Conservation (phyloP, 352 stramenopile genomes). For the Proteromonas lacertae region DNA sequence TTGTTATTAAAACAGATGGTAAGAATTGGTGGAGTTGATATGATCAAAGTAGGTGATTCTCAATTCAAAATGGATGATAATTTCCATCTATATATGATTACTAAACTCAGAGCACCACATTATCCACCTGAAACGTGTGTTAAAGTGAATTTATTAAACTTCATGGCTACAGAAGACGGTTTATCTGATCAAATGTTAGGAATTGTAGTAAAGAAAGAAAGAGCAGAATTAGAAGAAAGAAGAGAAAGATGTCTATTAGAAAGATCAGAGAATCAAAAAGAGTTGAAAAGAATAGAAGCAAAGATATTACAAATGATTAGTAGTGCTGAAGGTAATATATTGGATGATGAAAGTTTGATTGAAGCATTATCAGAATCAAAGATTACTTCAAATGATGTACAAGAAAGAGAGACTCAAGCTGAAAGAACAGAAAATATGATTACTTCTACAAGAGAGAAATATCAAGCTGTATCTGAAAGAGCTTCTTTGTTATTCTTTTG, state of each 20-base stretch:
- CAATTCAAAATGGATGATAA: constrained; percentile 64
- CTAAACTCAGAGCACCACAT: constrained; percentile 60
- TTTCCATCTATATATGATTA: constrained; percentile 71
- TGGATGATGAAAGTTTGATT: constrained; percentile 71
- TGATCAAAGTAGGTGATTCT: constrained; percentile 58
- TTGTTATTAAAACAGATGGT: constrained; percentile 62
- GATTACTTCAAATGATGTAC: constrained; percentile 52
- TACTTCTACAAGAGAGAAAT: constrained; percentile 32
- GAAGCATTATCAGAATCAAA: constrained; percentile 62
- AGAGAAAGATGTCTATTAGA: constrained; percentile 62
- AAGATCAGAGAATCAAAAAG: constrained; percentile 62
- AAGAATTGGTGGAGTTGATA: constrained; percentile 37
- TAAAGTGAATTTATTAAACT: constrained; percentile 83
- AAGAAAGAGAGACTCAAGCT: constrained; percentile 59
- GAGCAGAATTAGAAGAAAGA: constrained; percentile 50
- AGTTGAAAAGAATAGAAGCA: constrained; percentile 74
- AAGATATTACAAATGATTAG: constrained; percentile 66
- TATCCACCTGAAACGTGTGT: constrained; percentile 66
- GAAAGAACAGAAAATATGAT: constrained; percentile 60
- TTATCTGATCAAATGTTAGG: constrained; percentile 76
- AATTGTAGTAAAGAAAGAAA: constrained; percentile 61
- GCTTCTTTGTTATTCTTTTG: constrained; percentile 69
- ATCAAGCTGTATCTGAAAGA: constrained; percentile 47
- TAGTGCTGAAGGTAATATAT: constrained; percentile 59
- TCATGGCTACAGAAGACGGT: constrained; percentile 67